phyloP scores from a whole-genome alignment of 225 moss, liverwort and hornwort species.

The Bryum argenteum region DNA sequence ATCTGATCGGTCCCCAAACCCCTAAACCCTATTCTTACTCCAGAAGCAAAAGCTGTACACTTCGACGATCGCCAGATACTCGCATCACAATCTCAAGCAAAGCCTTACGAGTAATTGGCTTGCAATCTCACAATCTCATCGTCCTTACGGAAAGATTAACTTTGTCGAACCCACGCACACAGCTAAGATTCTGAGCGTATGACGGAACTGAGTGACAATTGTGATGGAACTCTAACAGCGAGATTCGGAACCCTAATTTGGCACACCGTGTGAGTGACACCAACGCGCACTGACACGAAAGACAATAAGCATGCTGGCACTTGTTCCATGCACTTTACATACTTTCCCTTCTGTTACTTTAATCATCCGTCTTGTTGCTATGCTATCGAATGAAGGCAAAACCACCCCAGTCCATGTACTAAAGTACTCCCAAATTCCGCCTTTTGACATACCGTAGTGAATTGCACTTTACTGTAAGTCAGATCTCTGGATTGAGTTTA shows the following conservation, averaged over 20 bases:
- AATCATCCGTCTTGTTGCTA: slow-evolving; percentile 7
- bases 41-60: background rate
- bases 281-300: no score
- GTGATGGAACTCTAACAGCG: no score
- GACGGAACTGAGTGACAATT: background rate
- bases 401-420: no score
- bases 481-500: no score
- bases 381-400: background rate
- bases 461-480: no score
- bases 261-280: background rate
- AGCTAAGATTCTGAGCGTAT: background rate
- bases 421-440: no score
- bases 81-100: background rate
- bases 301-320: background rate
- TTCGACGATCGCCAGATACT: background rate
- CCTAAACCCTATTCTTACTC: background rate
- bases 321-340: background rate
- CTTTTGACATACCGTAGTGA: no score
- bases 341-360: slow-evolving; percentile 6
- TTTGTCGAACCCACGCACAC: no score
- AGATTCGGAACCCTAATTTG: background rate
- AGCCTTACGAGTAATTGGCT: background rate
- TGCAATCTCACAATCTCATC: background rate
- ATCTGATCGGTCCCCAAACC: background rate
- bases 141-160: background rate